These are phyloP conservation scores for Camellia oleifera DNA, from an alignment of 179 eudicot genomes.

Conservation along the genomic window DNA sequence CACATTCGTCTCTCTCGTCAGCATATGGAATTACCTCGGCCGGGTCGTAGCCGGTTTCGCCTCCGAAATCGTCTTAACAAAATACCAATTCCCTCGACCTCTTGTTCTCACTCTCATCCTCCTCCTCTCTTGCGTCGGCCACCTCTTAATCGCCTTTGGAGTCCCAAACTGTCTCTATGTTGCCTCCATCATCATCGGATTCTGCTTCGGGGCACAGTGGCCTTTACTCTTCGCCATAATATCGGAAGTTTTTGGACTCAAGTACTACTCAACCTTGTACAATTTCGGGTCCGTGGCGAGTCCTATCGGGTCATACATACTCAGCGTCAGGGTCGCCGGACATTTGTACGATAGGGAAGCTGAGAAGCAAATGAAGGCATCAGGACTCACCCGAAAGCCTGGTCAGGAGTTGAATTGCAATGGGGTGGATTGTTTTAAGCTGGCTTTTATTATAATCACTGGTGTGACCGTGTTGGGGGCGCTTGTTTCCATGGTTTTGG, in stretches of 20 bases:
- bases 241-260: neutral
- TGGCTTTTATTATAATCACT: constrained; percentile 1
- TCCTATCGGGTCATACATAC: neutral
- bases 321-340: neutral
- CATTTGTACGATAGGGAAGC: constrained; percentile 3
- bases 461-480: neutral
- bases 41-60: neutral
- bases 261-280: neutral
- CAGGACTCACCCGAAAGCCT: neutral
- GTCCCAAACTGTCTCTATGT: neutral
- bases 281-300: neutral
- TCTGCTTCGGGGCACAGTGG: neutral
- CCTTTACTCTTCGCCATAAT: neutral
- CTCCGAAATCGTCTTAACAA: neutral
- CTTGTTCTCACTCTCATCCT: neutral
- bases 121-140: neutral
- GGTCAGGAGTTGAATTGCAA: constrained; percentile 2
- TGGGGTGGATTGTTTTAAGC: neutral
- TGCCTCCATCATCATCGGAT: neutral
- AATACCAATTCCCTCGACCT: neutral
- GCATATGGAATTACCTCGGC: constrained; percentile 6
- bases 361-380: neutral
- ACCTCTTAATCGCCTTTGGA: neutral
- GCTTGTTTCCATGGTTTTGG: neutral
- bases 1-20: neutral